These are phyloP conservation scores for Dendrobium officinale DNA, from an alignment of 106 monocot genomes.

Conservation along the genomic window DNA sequence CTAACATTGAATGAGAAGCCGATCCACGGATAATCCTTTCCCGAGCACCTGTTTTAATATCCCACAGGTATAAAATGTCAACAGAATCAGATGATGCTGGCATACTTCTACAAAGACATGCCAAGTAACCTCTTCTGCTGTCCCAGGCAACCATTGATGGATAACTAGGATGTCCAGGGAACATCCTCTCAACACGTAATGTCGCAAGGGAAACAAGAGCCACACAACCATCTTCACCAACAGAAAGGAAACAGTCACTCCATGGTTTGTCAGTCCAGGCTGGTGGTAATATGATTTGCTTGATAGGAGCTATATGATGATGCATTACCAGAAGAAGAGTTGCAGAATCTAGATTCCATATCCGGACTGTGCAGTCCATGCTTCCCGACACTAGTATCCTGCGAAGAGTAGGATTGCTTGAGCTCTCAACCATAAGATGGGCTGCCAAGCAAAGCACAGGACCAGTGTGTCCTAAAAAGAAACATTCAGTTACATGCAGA, in stretches of 20 bases:
- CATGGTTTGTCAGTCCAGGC: conserved; percentile 48
- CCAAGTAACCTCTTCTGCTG: conserved; percentile 75
- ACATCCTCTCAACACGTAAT: conserved; percentile 84
- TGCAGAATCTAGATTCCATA: conserved; percentile 84
- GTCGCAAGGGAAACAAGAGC: conserved; percentile 83
- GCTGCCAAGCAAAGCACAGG: conserved; percentile 82
- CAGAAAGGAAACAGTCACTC: conserved; percentile 82
- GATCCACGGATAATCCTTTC: conserved; percentile 72
- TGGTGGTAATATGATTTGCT: conserved; percentile 84
- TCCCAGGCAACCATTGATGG: conserved; percentile 90
- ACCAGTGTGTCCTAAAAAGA: conserved; percentile 67
- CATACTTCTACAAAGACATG: conserved; percentile 65
- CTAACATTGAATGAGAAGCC: conserved; percentile 75
- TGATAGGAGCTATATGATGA: conserved; percentile 80
- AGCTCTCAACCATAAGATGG: conserved; percentile 33
- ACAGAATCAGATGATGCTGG: conserved; percentile 24
- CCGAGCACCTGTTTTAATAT: conserved; percentile 80
- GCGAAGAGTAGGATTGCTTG: conserved; percentile 17
- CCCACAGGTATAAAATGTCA: conserved; percentile 74
- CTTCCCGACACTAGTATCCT: conserved; percentile 71
- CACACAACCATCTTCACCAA: conserved; percentile 81
- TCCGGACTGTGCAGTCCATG: conserved; percentile 65
- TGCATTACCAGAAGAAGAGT: conserved; percentile 59
- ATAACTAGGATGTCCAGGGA: conserved; percentile 79
- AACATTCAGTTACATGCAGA: conserved; percentile 23